Evolutionary conservation across 2,329 filamentous ascomycete species (phyloP).

Genomic region (Juglanconis juglandina): DNA sequence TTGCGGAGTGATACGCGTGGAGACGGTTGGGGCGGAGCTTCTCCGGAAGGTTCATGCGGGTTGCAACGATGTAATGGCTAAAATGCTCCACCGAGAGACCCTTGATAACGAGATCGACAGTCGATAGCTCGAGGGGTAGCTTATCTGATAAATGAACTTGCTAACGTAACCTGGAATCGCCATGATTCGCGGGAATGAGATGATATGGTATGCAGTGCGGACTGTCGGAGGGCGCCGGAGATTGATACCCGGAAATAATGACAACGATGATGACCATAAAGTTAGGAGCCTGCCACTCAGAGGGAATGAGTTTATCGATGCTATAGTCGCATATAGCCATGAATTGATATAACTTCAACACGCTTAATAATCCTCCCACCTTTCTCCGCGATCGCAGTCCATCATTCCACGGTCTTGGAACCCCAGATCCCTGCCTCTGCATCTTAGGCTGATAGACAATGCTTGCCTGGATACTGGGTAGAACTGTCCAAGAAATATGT

Average conservation of each 20-base stretch:
- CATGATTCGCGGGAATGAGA: conserved; percentile 8
- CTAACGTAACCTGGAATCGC: conserved; percentile 14
- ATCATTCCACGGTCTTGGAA: neutral
- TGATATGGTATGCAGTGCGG: conserved; percentile 12
- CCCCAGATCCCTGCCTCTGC: neutral
- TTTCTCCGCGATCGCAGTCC: neutral
- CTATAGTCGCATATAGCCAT: neutral
- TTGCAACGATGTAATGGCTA: neutral
- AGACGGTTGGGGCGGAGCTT: conserved; percentile 3
- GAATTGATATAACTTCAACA: neutral
- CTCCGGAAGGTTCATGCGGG: conserved; percentile 8
- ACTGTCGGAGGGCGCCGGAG: conserved; percentile 16
- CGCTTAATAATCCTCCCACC: neutral
- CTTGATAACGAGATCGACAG: conserved; percentile 16
- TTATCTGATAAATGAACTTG: conserved; percentile 12
- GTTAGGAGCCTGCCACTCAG: conserved; percentile 8
- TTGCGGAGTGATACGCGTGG: conserved; percentile 17
- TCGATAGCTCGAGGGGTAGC: conserved; percentile 3
- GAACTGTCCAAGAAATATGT: too few relatives aligned
- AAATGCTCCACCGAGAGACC: conserved; percentile 5
- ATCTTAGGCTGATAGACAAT: too few relatives aligned
- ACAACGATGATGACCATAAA: conserved; percentile 4
- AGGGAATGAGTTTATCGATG: conserved; percentile 1
- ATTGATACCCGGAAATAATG: conserved; percentile 13
- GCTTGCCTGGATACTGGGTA: too few relatives aligned